Conservation (phyloP, 768 basidiomycete genomes). For the Plicaturopsis crispa region DNA sequence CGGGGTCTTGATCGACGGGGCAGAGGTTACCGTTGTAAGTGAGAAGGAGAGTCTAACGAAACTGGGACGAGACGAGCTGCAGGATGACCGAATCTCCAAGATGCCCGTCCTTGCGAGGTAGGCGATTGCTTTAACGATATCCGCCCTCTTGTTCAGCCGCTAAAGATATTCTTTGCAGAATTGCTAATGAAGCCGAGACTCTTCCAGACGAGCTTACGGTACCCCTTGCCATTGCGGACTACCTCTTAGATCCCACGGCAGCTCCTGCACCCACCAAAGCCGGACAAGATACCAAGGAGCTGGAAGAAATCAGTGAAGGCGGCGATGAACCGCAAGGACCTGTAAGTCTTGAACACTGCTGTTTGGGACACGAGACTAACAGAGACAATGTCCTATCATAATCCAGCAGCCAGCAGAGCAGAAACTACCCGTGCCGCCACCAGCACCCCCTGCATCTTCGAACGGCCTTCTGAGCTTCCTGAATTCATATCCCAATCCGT, state of each 20-base stretch:
- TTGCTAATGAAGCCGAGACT: constrained; percentile 46
- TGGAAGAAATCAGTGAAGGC: constrained; percentile 13
- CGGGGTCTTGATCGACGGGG: constrained; percentile 27
- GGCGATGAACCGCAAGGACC: constrained; percentile 10
- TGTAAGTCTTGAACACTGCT: constrained; percentile 18
- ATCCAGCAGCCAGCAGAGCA: constrained; percentile 20
- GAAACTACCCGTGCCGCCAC: constrained; percentile 12
- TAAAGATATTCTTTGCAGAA: constrained; percentile 25
- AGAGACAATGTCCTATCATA: not conserved
- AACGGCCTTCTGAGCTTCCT: constrained; percentile 53
- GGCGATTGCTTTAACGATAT: constrained; percentile 15
- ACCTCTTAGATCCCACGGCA: constrained; percentile 40
- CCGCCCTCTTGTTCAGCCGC: too few relatives aligned
- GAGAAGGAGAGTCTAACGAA: constrained; percentile 74
- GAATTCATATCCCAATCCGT: constrained; percentile 50
- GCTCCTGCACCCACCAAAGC: constrained; percentile 7
- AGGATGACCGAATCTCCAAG: constrained; percentile 61
- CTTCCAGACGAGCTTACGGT: constrained; percentile 53
- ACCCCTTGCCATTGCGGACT: constrained; percentile 54
- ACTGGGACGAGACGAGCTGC: constrained; percentile 68
- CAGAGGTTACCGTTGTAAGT: constrained; percentile 37
- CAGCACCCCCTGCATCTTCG: constrained; percentile 14
- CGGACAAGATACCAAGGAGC: constrained; percentile 10
- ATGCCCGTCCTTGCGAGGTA: constrained; percentile 67
- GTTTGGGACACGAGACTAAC: not conserved